Conservation (phyloP, 768 basidiomycete genomes). For the Suillus brevipes region DNA sequence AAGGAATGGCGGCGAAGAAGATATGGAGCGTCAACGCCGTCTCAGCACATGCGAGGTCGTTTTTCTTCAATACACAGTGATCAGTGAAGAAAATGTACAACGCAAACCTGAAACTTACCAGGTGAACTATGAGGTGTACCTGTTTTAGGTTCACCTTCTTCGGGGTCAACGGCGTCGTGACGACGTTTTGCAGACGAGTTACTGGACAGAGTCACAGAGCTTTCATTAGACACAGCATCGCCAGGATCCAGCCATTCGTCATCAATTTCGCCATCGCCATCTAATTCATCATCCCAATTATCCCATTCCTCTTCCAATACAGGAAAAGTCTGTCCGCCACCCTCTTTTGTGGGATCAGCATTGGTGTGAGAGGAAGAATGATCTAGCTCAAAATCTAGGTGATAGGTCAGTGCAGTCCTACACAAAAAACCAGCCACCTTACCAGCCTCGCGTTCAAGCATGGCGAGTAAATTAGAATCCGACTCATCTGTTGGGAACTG, state of each 20-base stretch:
- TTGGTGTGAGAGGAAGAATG: constrained; percentile 20
- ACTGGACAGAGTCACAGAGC: constrained; percentile 57
- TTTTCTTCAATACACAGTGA: constrained; percentile 36
- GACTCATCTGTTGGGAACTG: constrained; percentile 25
- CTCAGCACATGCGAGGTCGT: constrained; percentile 43
- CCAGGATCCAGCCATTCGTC: constrained; percentile 43
- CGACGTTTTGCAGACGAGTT: constrained; percentile 49
- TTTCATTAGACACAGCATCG: constrained; percentile 50
- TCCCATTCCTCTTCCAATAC: constrained; percentile 27
- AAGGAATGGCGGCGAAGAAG: constrained; percentile 1
- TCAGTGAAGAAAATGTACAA: not conserved
- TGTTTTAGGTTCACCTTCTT: constrained; percentile 38
- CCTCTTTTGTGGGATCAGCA: constrained; percentile 12
- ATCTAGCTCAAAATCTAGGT: constrained; percentile 29
- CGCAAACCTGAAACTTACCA: constrained; percentile 34
- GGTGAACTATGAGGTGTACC: constrained; percentile 41
- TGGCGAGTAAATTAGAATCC: constrained; percentile 27
- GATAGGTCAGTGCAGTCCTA: constrained; percentile 12
- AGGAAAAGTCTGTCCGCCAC: constrained; percentile 18
- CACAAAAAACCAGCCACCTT: constrained; percentile 8
- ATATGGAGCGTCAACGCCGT: not conserved
- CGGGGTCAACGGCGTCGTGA: constrained; percentile 48
- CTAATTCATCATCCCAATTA: constrained; percentile 37
- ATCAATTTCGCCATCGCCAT: constrained; percentile 49
- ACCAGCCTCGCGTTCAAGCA: constrained; percentile 34